phyloP scores from a whole-genome alignment of 2,329 filamentous ascomycete species.

The Colletotrichum cordylinicola region DNA sequence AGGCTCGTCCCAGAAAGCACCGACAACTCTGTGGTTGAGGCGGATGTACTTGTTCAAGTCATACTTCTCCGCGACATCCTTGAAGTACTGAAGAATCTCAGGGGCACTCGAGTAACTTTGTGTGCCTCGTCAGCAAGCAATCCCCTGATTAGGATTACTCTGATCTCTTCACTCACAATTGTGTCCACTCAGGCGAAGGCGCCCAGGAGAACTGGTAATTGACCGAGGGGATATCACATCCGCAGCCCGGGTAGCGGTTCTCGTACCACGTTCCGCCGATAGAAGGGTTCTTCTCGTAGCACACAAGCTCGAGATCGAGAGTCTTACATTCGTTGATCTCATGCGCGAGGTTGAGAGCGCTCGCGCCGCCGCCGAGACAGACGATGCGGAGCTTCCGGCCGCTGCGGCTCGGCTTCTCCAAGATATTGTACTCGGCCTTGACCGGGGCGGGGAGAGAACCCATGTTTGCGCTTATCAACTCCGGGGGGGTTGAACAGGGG shows the following conservation, averaged over 20 bases:
- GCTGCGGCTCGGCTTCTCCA: conserved; percentile 27
- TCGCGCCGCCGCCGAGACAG: conserved; percentile 33
- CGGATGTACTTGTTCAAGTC: conserved; percentile 26
- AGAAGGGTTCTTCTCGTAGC: conserved; percentile 32
- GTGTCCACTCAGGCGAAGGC: conserved; percentile 4
- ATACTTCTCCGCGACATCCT: conserved; percentile 27
- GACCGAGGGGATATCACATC: conserved; percentile 28
- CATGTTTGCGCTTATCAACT: conserved; percentile 1
- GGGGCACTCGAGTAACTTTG: conserved; percentile 23
- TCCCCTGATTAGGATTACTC: neutral
- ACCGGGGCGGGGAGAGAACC: conserved; percentile 6
- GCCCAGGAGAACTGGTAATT: conserved; percentile 26
- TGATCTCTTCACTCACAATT: neutral
- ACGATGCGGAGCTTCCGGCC: conserved; percentile 31
- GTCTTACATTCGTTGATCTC: conserved; percentile 23
- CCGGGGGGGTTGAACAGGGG: neutral
- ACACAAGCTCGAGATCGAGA: conserved; percentile 27
- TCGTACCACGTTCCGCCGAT: conserved; percentile 31
- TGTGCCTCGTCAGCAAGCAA: neutral
- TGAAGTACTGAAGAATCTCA: conserved; percentile 29
- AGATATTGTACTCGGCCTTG: conserved; percentile 24
- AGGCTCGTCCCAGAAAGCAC: conserved; percentile 27
- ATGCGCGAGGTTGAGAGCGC: conserved; percentile 32
- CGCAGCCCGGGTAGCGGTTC: conserved; percentile 28
- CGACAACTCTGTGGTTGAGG: conserved; percentile 24